Evolutionary conservation across 148 eudicot genomes (phyloP).

Genomic region (Heliamphora exappendiculata): DNA sequence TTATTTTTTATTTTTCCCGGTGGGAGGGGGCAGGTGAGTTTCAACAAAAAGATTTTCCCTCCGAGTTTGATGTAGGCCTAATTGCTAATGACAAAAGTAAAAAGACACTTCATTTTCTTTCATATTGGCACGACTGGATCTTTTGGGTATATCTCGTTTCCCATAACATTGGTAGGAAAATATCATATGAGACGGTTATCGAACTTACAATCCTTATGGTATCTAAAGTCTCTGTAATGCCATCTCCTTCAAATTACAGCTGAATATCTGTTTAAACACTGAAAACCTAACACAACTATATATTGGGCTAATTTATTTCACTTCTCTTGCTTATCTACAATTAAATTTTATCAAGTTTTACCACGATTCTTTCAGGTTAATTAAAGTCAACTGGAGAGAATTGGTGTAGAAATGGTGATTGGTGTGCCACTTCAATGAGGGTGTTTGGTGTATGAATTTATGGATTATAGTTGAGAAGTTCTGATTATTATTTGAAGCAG

Average conservation of each 20-base stretch:
- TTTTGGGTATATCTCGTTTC: not conserved
- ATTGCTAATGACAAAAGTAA: not conserved
- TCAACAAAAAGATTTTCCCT: not conserved
- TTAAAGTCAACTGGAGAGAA: not conserved
- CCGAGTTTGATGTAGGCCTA: not conserved
- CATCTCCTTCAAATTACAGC: conserved; percentile 4
- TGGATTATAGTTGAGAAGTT: too few relatives aligned
- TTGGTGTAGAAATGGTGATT: not conserved
- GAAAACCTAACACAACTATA: not conserved
- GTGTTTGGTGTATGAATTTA: too few relatives aligned
- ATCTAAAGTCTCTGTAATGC: not conserved
- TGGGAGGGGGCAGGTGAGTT: too few relatives aligned
- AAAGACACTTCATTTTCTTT: not conserved
- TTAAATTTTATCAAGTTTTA: not conserved
- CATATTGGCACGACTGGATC: not conserved
- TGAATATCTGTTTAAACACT: not conserved
- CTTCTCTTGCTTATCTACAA: not conserved
- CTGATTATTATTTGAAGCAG: too few relatives aligned
- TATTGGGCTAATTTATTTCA: not conserved
- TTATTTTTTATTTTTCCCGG: too few relatives aligned
- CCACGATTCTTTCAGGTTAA: not conserved
- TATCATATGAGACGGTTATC: not conserved
- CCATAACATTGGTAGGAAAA: not conserved
- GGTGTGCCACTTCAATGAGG: not conserved
- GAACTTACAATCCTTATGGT: not conserved